phyloP scores from a whole-genome alignment of 2,329 filamentous ascomycete genomes.

The Cladophialophora immunda region DNA sequence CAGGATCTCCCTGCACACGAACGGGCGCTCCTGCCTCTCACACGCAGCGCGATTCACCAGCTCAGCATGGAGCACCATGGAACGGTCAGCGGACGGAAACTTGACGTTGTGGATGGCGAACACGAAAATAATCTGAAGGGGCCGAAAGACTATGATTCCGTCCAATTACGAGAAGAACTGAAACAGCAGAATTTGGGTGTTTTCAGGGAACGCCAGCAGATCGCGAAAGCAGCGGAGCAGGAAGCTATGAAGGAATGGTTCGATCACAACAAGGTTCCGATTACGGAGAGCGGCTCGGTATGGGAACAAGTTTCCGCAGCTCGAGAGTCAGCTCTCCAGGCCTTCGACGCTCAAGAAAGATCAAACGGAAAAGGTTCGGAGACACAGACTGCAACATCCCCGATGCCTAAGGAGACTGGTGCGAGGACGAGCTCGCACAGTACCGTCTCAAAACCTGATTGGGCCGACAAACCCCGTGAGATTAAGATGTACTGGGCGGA shows the following conservation, averaged over 20 bases:
- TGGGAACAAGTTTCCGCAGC: constrained; percentile 28
- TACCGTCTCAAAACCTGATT: constrained; percentile 33
- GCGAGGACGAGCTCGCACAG: not conserved
- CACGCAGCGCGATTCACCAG: constrained; percentile 26
- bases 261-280: constrained; percentile 16
- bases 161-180: not conserved
- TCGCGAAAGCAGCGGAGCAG: constrained; percentile 22
- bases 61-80: constrained; percentile 34
- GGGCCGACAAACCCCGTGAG: constrained; percentile 42
- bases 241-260: constrained; percentile 33
- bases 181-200: constrained; percentile 2
- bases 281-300: constrained; percentile 24
- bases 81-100: constrained; percentile 16
- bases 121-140: constrained; percentile 19
- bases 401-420: not conserved
- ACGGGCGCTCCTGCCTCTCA: constrained; percentile 26
- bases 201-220: constrained; percentile 17
- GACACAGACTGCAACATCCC: not conserved
- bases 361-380: constrained; percentile 3
- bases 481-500: constrained; percentile 58
- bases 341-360: constrained; percentile 20
- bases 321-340: constrained; percentile 23
- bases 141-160: constrained; percentile 2
- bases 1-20: constrained; percentile 22
- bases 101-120: constrained; percentile 19